phyloP scores from a whole-genome alignment of 129 eudicot species.

The Solidago caesia region DNA sequence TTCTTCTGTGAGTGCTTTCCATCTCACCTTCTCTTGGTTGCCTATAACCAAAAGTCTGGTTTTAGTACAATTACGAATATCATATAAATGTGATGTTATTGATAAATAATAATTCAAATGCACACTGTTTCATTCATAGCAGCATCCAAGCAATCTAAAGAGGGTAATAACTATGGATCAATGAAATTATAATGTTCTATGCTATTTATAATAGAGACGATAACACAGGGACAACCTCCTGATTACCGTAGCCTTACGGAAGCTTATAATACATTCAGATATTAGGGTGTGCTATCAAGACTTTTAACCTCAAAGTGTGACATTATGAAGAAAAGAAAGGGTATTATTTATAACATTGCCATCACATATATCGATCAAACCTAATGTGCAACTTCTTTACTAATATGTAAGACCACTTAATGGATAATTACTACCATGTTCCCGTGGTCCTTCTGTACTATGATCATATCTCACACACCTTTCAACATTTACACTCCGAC shows the following conservation, averaged over 20 bases:
- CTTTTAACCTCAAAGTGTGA: background rate
- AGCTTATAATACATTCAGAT: no score
- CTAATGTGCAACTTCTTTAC: background rate
- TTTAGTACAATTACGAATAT: background rate
- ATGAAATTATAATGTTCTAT: background rate
- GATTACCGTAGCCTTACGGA: no score
- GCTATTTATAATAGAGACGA: background rate
- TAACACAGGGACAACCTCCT: background rate
- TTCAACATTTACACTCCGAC: background rate
- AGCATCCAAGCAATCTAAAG: background rate
- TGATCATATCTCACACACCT: background rate
- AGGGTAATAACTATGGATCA: background rate
- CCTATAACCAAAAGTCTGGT: slow-evolving; percentile 36
- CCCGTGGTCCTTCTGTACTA: background rate
- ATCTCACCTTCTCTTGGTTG: slow-evolving; percentile 63
- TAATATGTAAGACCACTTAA: background rate
- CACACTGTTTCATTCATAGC: background rate
- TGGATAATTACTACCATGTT: background rate
- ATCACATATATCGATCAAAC: background rate
- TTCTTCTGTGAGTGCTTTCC: slow-evolving; percentile 92
- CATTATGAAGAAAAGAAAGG: background rate
- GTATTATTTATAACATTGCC: background rate
- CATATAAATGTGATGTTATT: background rate
- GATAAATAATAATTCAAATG: background rate
- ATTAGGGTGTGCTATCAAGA: no score